Conservation (phyloP, 1,139 yeast genomes). For the Kodamaea fungicola region DNA sequence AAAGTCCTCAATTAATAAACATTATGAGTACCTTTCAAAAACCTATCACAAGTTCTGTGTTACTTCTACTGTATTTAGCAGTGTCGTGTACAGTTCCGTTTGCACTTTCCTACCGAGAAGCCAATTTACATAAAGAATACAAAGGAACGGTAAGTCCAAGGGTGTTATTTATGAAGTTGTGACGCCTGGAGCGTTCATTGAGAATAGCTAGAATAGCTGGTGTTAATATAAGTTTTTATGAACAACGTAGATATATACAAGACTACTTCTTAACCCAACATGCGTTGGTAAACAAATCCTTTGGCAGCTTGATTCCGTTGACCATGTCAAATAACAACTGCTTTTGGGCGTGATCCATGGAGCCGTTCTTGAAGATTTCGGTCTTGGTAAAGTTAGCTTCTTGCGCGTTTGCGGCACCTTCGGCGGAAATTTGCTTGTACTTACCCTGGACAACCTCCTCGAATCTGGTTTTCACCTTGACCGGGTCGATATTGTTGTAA, state of each 20-base stretch:
- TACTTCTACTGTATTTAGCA: conserved; percentile 40
- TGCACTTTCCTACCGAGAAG: conserved; percentile 40
- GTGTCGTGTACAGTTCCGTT: conserved; percentile 42
- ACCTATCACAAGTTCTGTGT: conserved; percentile 21
- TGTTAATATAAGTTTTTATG: background rate
- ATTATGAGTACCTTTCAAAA: conserved; percentile 5
- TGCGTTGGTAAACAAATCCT: conserved; percentile 28
- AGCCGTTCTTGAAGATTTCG: conserved; percentile 32
- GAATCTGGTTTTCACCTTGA: conserved; percentile 24
- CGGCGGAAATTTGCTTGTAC: conserved; percentile 13
- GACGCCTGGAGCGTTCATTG: conserved; percentile 4
- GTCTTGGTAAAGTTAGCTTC: conserved; percentile 18
- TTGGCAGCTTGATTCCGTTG: conserved; percentile 23
- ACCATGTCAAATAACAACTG: conserved; percentile 28
- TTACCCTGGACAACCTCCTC: conserved; percentile 36
- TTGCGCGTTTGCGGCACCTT: conserved; percentile 8
- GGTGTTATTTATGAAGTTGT: conserved; percentile 39
- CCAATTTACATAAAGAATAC: conserved; percentile 17
- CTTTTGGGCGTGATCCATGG: conserved; percentile 26
- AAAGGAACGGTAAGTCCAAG: conserved; percentile 40
- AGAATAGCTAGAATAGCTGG: too few relatives aligned
- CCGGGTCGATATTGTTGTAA: conserved; percentile 27
- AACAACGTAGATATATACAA: background rate
- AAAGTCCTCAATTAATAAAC: too few relatives aligned
- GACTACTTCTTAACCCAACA: conserved; percentile 25